phyloP scores from a whole-genome alignment of 202 grass and related monocot species.

The Carex arenaria region DNA sequence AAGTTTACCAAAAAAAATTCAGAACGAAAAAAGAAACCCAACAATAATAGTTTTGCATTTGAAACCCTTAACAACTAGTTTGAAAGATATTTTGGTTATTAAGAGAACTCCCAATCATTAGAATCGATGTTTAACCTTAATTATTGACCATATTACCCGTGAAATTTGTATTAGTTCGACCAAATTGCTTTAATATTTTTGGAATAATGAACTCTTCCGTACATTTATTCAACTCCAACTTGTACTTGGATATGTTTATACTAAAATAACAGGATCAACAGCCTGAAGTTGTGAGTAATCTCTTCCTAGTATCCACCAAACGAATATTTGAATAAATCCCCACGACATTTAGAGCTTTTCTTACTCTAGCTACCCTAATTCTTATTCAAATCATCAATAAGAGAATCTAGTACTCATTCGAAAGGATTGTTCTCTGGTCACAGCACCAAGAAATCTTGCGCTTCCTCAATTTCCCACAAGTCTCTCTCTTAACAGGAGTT shows the following conservation, averaged over 20 bases:
- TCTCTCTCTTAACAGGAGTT: slow-evolving; percentile 76
- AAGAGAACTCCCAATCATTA: not conserved
- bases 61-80: not conserved
- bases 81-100: not conserved
- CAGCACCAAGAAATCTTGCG: slow-evolving; percentile 20
- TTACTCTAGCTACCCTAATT: not conserved
- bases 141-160: not conserved
- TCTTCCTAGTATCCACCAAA: not conserved
- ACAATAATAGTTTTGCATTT: not conserved
- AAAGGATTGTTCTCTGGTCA: slow-evolving; percentile 39
- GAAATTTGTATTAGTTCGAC: not conserved
- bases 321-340: not conserved
- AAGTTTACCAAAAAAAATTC: not conserved
- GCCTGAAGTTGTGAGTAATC: not conserved
- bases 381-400: not conserved
- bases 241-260: not conserved
- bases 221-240: not conserved
- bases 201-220: not conserved
- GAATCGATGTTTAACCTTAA: not conserved
- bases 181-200: not conserved
- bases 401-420: slow-evolving; percentile 44
- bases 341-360: not conserved
- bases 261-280: not conserved
- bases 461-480: slow-evolving; percentile 46
- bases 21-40: not conserved